Evolutionary conservation across 2,329 filamentous ascomycete genomes (phyloP).

Genomic region (Aspergillus oerlinghausenensis): DNA sequence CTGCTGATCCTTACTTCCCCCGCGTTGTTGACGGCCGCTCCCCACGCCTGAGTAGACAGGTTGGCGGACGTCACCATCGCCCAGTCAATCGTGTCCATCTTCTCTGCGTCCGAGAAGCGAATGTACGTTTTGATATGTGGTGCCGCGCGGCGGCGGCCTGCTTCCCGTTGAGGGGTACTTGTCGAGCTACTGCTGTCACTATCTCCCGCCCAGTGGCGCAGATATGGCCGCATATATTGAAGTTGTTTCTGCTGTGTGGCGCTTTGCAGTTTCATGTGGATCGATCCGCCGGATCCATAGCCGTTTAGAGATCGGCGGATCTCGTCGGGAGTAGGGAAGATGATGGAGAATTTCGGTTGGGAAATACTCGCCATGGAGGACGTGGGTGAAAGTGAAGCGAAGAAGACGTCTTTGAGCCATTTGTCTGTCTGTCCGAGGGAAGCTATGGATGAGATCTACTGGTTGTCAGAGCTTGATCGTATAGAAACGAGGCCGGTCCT

Average conservation of each 20-base stretch:
- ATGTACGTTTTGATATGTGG: constrained; percentile 91
- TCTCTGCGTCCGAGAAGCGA: constrained; percentile 47
- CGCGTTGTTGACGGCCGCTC: constrained; percentile 53
- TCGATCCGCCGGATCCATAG: constrained; percentile 71
- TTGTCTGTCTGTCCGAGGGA: constrained; percentile 66
- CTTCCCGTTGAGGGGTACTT: constrained; percentile 35
- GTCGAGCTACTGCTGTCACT: neutral
- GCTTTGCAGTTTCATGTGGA: constrained; percentile 74
- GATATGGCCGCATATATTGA: constrained; percentile 62
- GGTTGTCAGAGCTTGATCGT: constrained; percentile 23
- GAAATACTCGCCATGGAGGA: constrained; percentile 6
- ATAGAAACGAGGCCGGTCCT: constrained; percentile 14
- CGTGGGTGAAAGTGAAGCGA: constrained; percentile 39
- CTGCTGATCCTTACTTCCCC: constrained; percentile 69
- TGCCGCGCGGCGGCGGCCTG: constrained; percentile 64
- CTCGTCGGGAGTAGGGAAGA: constrained; percentile 78
- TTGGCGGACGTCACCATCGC: constrained; percentile 88
- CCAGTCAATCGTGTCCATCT: constrained; percentile 64
- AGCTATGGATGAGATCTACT: constrained; percentile 76
- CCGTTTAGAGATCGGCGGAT: constrained; percentile 73
- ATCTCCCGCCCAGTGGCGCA: constrained; percentile 74
- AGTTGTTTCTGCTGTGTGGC: constrained; percentile 69
- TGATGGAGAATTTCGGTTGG: constrained; percentile 59
- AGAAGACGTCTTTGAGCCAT: constrained; percentile 67
- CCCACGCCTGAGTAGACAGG: constrained; percentile 85